These are phyloP conservation scores for Arctium lappa DNA, from an alignment of 129 eudicot species.

Conservation along the genomic window DNA sequence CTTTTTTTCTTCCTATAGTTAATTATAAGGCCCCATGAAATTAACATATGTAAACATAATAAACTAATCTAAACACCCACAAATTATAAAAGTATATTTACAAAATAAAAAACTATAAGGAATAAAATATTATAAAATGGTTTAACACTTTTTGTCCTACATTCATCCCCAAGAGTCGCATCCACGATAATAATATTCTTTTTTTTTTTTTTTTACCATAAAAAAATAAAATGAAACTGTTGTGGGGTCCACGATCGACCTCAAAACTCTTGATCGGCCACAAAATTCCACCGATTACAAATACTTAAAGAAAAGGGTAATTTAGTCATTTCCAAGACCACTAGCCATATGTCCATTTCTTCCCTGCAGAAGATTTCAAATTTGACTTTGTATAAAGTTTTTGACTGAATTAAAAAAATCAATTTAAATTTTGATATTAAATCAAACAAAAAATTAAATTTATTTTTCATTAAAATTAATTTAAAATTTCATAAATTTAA, in stretches of 20 bases:
- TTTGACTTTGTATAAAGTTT: not conserved
- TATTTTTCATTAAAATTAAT: too few species aligned
- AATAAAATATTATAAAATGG: not conserved
- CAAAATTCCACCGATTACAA: not conserved
- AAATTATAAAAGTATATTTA: too few species aligned
- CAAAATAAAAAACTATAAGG: too few species aligned
- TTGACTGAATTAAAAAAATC: not conserved
- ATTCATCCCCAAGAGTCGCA: not conserved
- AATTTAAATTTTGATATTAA: too few species aligned
- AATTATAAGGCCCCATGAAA: not conserved
- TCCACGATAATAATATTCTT: not conserved
- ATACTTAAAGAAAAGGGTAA: not conserved
- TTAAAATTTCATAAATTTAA: too few species aligned
- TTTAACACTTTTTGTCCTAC: not conserved
- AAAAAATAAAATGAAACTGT: not conserved
- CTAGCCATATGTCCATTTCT: not conserved
- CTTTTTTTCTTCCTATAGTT: too few species aligned
- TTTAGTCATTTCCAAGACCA: not conserved
- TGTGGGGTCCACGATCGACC: not conserved
- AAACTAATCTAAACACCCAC: not conserved
- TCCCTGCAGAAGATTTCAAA: not conserved
- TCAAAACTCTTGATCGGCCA: not conserved
- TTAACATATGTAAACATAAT: too few species aligned
- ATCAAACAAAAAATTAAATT: too few species aligned
- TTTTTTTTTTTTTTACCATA: not conserved